Conservation (phyloP, 495 filamentous ascomycete genomes). For the Ramalina peruviana region DNA sequence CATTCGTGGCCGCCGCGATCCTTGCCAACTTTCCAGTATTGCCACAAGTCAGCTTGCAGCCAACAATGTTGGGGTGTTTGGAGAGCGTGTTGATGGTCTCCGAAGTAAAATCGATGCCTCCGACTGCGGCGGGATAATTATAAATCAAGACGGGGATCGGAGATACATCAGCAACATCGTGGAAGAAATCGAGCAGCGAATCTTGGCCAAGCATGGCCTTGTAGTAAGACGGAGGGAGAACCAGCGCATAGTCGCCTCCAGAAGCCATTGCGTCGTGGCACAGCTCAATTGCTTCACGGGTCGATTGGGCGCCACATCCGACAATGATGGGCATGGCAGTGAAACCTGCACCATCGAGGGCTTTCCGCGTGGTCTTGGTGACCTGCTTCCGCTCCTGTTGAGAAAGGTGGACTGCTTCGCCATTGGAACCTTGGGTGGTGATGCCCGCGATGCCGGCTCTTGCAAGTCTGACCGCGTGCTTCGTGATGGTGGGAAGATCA, state of each 20-base stretch:
- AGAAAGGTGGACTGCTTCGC: slow-evolving; percentile 72
- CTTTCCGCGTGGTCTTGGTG: slow-evolving; percentile 59
- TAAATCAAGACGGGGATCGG: slow-evolving; percentile 86
- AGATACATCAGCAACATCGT: slow-evolving; percentile 60
- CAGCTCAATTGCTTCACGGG: slow-evolving; percentile 70
- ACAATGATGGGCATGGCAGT: slow-evolving; percentile 63
- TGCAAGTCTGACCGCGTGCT: slow-evolving; percentile 74
- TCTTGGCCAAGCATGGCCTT: slow-evolving; percentile 42
- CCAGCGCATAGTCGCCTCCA: slow-evolving; percentile 72
- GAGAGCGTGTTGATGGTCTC: slow-evolving; percentile 64
- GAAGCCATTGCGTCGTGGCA: slow-evolving; percentile 60
- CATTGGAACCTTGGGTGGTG: slow-evolving; percentile 79
- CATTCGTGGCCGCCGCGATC: slow-evolving; percentile 49
- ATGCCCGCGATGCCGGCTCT: slow-evolving; percentile 66
- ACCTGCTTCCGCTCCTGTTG: slow-evolving; percentile 55
- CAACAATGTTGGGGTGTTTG: slow-evolving; percentile 73
- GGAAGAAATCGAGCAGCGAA: slow-evolving; percentile 59
- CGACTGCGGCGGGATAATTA: slow-evolving; percentile 77
- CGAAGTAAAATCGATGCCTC: slow-evolving; percentile 69
- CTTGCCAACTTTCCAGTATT: slow-evolving; percentile 87
- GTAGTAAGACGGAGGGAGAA: slow-evolving; percentile 83
- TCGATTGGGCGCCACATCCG: slow-evolving; percentile 70
- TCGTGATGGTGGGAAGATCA: slow-evolving; percentile 53
- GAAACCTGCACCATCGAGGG: slow-evolving; percentile 57
- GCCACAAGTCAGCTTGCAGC: slow-evolving; percentile 84